phyloP scores from a whole-genome alignment of 2,329 filamentous ascomycete species.

The Nothophaeocryptopus gaeumannii region DNA sequence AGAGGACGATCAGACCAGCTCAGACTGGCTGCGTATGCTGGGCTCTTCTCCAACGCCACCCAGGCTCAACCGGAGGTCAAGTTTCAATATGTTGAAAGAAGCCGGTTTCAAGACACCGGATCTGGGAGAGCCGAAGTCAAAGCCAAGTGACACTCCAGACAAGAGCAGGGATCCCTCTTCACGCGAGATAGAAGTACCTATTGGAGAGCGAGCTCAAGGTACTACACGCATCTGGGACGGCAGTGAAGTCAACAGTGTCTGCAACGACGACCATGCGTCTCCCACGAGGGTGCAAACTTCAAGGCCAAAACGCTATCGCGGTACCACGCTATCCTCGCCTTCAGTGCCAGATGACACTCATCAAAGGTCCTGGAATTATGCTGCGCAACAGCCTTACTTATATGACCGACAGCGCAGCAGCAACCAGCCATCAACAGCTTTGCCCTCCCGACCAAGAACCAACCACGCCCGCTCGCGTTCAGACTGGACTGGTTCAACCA shows the following conservation, averaged over 20 bases:
- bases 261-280: slow-evolving; percentile 15
- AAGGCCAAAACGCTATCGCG: slow-evolving; percentile 28
- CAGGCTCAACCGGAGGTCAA: slow-evolving; percentile 53
- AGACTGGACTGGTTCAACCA: slow-evolving; percentile 27
- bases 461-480: slow-evolving; percentile 23
- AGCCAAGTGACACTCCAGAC: slow-evolving; percentile 14
- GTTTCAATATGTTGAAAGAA: slow-evolving; percentile 43
- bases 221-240: slow-evolving; percentile 47
- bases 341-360: slow-evolving; percentile 14
- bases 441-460: slow-evolving; percentile 15
- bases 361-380: slow-evolving; percentile 15
- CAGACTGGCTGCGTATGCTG: slow-evolving; percentile 88
- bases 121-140: slow-evolving; percentile 14
- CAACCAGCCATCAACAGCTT: slow-evolving; percentile 4
- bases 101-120: slow-evolving; percentile 14
- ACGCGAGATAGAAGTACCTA: slow-evolving; percentile 58
- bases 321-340: slow-evolving; percentile 15
- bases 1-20: slow-evolving; percentile 71
- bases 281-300: slow-evolving; percentile 15
- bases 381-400: slow-evolving; percentile 24
- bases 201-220: slow-evolving; percentile 56
- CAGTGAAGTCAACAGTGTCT: slow-evolving; percentile 37
- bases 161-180: slow-evolving; percentile 33
- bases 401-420: slow-evolving; percentile 18
- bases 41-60: slow-evolving; percentile 60